Evolutionary conservation across 768 basidiomycete genomes (phyloP), one percentile per base, ranked within the genome.

Genomic region (Infundibulicybe gibba): DNA sequence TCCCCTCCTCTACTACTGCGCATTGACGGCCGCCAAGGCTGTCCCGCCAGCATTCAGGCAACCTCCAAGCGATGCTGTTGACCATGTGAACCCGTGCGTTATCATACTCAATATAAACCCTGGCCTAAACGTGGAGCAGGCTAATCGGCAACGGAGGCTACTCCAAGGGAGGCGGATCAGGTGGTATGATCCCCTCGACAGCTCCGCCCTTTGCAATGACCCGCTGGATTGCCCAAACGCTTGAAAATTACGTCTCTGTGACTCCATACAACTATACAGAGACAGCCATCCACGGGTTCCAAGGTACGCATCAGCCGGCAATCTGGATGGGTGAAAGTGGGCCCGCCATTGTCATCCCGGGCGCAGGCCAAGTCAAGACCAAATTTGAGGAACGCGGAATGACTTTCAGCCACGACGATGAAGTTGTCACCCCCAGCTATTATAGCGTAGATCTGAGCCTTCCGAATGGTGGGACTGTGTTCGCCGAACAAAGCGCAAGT

Each of bases 261-360:
- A 80, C 80, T 2, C 83, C 86, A 3, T 87, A 84, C 56, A 87
- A 87, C 60, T 74, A 77, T 60, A 83, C 85, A 0, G 60, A 64
- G 15, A 54, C 54, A 16, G 56, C 50, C 11, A 77, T 90, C 3
- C 83, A 87, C 54, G 89, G 90, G 1, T 90, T 91, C 55, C 79
- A 85, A 40, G 88, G 78, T 4, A 90, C 89, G 3, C 81, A 88
- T 45, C 90, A 90, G 53, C 88, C 89, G 10, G 90, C 90, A 0
- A 90, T 92, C 32, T 91, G 88, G 89, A 91, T 92, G 88, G 89
- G 85, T 2, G 87, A 87, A 54, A 86, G 80, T 51, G 87, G 77
- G 0, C 77, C 78, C 40, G 76, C 82, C 2, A 70, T 77, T 4
- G 68, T 89, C 19, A 71, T 74, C 21, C 85, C 87, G 10, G 85